Evolutionary conservation across 805 yeast genomes (phyloP).

Genomic region (Saccharomycopsis lassenensis): DNA sequence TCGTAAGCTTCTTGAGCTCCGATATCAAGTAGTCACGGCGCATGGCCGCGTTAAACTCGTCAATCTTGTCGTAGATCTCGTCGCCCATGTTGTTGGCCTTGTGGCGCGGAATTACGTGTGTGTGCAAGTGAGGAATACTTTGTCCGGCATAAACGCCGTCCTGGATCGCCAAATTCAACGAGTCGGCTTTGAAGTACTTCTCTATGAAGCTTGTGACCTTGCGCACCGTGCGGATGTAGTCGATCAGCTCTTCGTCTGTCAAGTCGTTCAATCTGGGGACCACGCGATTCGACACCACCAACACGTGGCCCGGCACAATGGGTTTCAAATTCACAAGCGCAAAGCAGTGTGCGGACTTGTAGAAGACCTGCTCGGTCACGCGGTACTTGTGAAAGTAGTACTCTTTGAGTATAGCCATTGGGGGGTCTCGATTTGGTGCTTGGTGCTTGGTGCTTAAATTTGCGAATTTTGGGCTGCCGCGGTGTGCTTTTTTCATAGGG

Average conservation of each 20-base stretch:
- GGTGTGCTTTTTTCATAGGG: too few species aligned
- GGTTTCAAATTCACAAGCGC: slow-evolving; percentile 92
- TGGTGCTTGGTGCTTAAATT: too few species aligned
- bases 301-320: slow-evolving; percentile 81
- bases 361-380: slow-evolving; percentile 47
- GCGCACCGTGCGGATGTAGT: slow-evolving; percentile 70
- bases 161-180: slow-evolving; percentile 85
- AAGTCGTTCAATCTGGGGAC: slow-evolving; percentile 62
- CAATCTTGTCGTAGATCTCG: slow-evolving; percentile 58
- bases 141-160: slow-evolving; percentile 97
- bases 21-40: slow-evolving; percentile 23
- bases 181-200: slow-evolving; percentile 60
- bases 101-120: slow-evolving; percentile 85
- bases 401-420: slow-evolving; percentile 1
- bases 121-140: slow-evolving; percentile 89
- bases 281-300: slow-evolving; percentile 72
- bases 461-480: too few species aligned
- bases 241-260: slow-evolving; percentile 58
- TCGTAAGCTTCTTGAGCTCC: slow-evolving; percentile 23
- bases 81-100: slow-evolving; percentile 51
- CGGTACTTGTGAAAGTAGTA: slow-evolving; percentile 38
- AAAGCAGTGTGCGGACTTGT: slow-evolving; percentile 53
- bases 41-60: slow-evolving; percentile 40
- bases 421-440: background rate
- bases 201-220: slow-evolving; percentile 58